Percentiles rank a stretch among this genome's conserved stretches.
Conservation (phyloP, 164 flowering plant genomes). For the Berberis thunbergii region DNA sequence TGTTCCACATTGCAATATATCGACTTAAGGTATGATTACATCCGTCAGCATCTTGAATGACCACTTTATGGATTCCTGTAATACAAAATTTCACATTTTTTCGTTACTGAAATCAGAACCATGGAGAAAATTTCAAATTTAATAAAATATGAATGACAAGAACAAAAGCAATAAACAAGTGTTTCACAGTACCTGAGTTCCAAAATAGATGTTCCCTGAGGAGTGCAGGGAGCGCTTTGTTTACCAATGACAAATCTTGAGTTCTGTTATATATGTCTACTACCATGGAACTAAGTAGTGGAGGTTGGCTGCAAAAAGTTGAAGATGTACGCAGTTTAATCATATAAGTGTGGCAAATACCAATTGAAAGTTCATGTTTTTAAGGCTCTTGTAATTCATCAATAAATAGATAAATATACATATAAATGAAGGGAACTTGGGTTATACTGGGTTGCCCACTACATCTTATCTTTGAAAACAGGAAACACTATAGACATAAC, state of each 20-base stretch:
- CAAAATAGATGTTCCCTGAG: constrained; percentile 41
- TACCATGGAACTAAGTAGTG: constrained; percentile 44
- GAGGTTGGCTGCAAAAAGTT: constrained; percentile 46
- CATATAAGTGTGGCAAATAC: not conserved
- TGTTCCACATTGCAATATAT: constrained; percentile 90
- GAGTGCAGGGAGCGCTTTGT: constrained; percentile 35
- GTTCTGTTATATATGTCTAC: constrained; percentile 31
- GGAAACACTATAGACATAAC: too few species aligned
- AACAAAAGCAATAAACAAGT: not conserved
- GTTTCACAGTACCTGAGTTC: constrained; percentile 34
- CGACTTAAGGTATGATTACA: constrained; percentile 46
- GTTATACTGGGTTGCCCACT: too few species aligned
- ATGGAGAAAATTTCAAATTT: not conserved
- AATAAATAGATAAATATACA: too few species aligned
- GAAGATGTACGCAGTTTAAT: not conserved
- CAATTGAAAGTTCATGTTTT: too few species aligned
- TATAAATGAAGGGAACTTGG: too few species aligned
- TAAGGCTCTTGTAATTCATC: too few species aligned
- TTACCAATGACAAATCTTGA: constrained; percentile 25
- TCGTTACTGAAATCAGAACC: not conserved
- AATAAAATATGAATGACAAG: not conserved
- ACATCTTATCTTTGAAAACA: too few species aligned
- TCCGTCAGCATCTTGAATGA: constrained; percentile 45
- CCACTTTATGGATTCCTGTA: constrained; percentile 61
- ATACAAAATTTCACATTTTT: not conserved